phyloP scores from a whole-genome alignment of 2,329 filamentous ascomycete species.

The Pseudopithomyces chartarum region DNA sequence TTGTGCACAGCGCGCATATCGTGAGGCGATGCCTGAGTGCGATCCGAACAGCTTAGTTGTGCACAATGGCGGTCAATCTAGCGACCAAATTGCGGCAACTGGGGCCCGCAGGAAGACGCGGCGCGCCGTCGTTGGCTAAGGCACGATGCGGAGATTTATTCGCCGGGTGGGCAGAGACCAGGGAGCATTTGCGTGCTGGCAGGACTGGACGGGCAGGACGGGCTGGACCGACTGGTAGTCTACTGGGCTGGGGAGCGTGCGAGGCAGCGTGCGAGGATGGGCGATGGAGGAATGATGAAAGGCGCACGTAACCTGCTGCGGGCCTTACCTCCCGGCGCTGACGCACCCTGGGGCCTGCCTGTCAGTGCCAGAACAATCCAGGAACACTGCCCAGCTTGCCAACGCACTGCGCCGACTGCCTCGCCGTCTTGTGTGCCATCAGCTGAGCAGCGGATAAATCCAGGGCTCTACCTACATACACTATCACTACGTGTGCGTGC shows the following conservation, averaged over 20 bases:
- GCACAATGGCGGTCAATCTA: constrained; percentile 30
- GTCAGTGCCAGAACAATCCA: background rate
- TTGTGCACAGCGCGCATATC: constrained; percentile 20
- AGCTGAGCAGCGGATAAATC: constrained; percentile 6
- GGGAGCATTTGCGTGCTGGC: constrained; percentile 28
- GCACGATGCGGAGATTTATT: constrained; percentile 20
- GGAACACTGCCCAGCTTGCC: constrained; percentile 4
- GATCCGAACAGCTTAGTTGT: background rate
- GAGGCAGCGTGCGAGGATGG: constrained; percentile 7
- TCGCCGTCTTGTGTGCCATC: background rate
- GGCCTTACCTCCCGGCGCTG: background rate
- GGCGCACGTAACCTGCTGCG: background rate
- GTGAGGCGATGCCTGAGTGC: constrained; percentile 32
- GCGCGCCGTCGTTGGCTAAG: constrained; percentile 38
- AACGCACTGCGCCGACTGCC: constrained; percentile 2
- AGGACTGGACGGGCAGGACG: constrained; percentile 10
- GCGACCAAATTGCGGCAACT: constrained; percentile 8
- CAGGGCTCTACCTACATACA: too few species aligned
- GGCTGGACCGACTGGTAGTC: too few species aligned
- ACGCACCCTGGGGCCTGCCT: constrained; percentile 3
- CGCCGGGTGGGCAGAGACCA: constrained; percentile 25
- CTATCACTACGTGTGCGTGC: too few species aligned
- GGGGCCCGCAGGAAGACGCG: constrained; percentile 25
- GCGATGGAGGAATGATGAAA: background rate
- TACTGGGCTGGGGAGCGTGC: constrained; percentile 5